These are phyloP conservation scores for Pseudogymnoascus sp. DNA, from an alignment of 2,329 filamentous ascomycete genomes.

Conservation along the genomic window DNA sequence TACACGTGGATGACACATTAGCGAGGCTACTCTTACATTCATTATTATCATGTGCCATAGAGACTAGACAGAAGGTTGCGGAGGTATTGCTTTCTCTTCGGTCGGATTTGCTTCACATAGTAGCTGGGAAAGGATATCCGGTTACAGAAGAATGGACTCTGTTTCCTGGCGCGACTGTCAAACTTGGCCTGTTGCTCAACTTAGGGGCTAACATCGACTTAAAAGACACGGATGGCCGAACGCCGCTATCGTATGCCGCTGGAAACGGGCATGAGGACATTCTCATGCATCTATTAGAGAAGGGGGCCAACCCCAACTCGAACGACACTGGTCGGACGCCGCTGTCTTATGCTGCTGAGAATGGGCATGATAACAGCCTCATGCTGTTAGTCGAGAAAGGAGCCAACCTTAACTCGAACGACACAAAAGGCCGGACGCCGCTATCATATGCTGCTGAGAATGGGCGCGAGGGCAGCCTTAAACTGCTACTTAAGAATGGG, in stretches of 20 bases:
- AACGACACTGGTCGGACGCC: background rate
- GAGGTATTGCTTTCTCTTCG: background rate
- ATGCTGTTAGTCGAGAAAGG: background rate
- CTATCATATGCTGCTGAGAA: background rate
- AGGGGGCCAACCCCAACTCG: background rate
- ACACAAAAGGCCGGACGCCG: slow-evolving; percentile 26
- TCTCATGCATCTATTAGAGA: slow-evolving; percentile 2
- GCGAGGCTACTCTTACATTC: background rate
- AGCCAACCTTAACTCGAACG: background rate
- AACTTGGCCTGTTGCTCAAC: too few relatives aligned
- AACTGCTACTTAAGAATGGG: background rate
- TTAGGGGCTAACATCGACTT: background rate
- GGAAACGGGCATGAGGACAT: background rate
- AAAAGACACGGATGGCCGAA: background rate
- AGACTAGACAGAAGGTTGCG: background rate
- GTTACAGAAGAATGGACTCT: too few relatives aligned
- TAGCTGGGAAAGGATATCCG: background rate
- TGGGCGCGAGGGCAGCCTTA: background rate
- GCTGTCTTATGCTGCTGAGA: background rate
- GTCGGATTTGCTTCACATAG: background rate
- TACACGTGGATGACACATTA: background rate
- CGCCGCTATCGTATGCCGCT: slow-evolving; percentile 5
- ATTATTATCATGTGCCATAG: background rate
- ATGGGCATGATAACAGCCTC: background rate
- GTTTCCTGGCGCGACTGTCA: too few relatives aligned